phyloP scores from a whole-genome alignment of 2,329 filamentous ascomycete species.

The Colletotrichum tropicicola region DNA sequence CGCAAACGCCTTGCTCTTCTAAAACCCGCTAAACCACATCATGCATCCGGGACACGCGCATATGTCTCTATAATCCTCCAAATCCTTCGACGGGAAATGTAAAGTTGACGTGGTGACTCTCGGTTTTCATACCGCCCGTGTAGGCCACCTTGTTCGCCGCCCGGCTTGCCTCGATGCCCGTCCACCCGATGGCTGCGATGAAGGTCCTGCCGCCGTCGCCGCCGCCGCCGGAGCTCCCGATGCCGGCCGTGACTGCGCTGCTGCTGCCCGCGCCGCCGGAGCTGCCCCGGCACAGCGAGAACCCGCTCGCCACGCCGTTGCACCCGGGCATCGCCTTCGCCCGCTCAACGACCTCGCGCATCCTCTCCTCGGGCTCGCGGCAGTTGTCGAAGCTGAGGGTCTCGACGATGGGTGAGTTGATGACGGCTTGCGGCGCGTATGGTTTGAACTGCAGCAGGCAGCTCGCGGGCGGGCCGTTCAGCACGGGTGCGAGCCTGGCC shows the following conservation, averaged over 20 bases:
- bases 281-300: constrained; percentile 15
- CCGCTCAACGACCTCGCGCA: constrained; percentile 33
- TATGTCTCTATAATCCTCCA: constrained; percentile 27
- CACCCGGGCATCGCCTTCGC: constrained; percentile 34
- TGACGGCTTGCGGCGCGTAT: constrained; percentile 37
- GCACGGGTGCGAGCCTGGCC: constrained; percentile 29
- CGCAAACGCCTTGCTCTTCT: constrained; percentile 22
- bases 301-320: constrained; percentile 36
- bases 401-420: constrained; percentile 42
- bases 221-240: not conserved
- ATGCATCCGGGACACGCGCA: constrained; percentile 28
- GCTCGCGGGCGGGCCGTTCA: constrained; percentile 33
- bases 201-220: constrained; percentile 34
- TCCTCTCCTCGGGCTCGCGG: constrained; percentile 44
- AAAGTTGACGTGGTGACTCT: constrained; percentile 38
- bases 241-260: not conserved
- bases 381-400: constrained; percentile 53
- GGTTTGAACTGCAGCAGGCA: constrained; percentile 38
- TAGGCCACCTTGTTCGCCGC: constrained; percentile 31
- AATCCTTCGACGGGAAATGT: constrained; percentile 39
- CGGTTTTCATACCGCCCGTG: constrained; percentile 30
- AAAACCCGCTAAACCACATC: constrained; percentile 29
- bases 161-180: constrained; percentile 34
- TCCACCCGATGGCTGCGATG: constrained; percentile 37
- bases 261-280: not conserved